Evolutionary conservation across 225 moss, liverwort and hornwort genomes (phyloP), one percentile per base, ranked within the genome.

Genomic region (Sphagnum tenellum): DNA sequence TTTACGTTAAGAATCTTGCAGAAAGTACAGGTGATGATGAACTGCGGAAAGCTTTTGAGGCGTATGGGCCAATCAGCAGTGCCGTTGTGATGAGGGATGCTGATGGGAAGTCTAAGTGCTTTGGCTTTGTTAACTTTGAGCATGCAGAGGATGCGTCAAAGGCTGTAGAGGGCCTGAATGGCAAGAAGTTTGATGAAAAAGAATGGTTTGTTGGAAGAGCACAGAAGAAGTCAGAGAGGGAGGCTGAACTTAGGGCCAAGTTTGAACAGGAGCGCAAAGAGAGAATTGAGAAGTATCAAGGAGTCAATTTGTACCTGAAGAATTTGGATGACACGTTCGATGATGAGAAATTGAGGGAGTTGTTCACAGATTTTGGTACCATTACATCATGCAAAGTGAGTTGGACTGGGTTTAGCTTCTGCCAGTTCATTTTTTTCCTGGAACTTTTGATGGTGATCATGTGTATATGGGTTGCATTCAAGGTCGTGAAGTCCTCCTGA

Each of bases 131-230:
- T 4, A 64, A 70, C 10, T 64, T 70, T 14, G 63, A 61, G 57
- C 4, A 60, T 61, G 7, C 69, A 52, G 60, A 61, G 3, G 49
- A 50, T 51, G 69, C 69, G 7, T 14, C 60, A 7, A 61, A 49
- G 12, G 69, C 69, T 10, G 52, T 69, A 4, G 46, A 50, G 10
- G 60, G 49, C 12, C 8, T 69, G n/a, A 61, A 69, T 46, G 69
- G 69, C 8, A 69, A 61, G 51, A 69, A 45, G 58, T 9, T 29
- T 61, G 44, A 12, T 50, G 69, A 59, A 3, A 59, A 62, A 5
- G 60, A 69, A 29, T 69, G 69, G 69, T 69, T 60, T 61, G 69
- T 69, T 5, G 69, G 61, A 5, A 61, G 61, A 69, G 69, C 69
- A 4, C 60, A 60, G 49, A 69, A 69, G 60, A 69, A 61, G 49